A percentile compares a stretch with the other conserved stretches of the same genome.
phyloP scores from a whole-genome alignment of 331 rosid genomes.

The Prunus yedoensis region DNA sequence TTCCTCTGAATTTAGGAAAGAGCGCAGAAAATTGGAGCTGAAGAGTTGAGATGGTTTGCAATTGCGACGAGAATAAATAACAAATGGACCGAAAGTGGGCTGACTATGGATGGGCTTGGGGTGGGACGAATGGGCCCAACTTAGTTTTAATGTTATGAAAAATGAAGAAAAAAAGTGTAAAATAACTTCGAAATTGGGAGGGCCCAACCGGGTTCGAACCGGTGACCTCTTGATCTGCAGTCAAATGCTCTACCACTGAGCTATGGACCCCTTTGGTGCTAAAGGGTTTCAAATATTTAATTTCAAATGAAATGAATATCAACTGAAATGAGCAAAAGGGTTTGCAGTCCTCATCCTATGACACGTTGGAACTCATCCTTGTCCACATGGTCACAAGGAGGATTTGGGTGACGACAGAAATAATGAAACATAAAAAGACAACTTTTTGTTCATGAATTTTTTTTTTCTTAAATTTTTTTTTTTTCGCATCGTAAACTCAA shows the following conservation, averaged over 20 bases:
- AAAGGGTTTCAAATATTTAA: too few species aligned
- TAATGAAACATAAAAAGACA: background rate
- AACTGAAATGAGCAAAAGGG: background rate
- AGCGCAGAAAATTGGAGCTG: too few species aligned
- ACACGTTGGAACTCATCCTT: conserved; percentile 15
- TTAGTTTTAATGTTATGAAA: too few species aligned
- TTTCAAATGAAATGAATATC: background rate
- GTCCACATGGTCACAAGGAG: conserved; percentile 23
- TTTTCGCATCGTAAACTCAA: too few species aligned
- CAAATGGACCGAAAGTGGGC: too few species aligned
- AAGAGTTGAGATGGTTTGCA: background rate
- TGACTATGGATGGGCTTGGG: background rate
- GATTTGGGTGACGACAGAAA: background rate
- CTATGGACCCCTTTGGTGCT: conserved; percentile 11
- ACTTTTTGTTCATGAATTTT: background rate
- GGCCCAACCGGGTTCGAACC: conserved; percentile 97
- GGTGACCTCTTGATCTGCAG: conserved; percentile 49
- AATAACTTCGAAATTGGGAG: conserved; percentile 5
- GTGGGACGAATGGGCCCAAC: background rate
- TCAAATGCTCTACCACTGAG: conserved; percentile 52
- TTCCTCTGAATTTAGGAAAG: too few species aligned
- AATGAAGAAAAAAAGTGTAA: background rate
- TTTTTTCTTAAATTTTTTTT: background rate
- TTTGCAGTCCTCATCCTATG: background rate
- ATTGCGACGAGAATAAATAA: background rate